These are phyloP conservation scores for Aspergillus novoparasiticus DNA, from an alignment of 2,329 filamentous ascomycete genomes.

Conservation along the genomic window DNA sequence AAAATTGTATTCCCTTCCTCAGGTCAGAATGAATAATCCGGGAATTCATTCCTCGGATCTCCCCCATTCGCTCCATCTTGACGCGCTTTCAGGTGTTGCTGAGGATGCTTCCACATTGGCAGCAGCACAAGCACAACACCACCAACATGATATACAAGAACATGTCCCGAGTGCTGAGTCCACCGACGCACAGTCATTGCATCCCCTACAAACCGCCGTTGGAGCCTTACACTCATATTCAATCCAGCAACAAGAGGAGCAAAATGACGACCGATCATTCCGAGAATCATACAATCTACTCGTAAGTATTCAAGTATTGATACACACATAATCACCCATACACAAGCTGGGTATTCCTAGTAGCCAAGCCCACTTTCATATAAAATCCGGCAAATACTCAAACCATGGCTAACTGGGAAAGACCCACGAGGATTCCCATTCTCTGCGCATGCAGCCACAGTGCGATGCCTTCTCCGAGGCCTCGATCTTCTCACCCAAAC, in stretches of 20 bases:
- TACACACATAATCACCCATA: neutral
- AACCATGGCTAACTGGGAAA: constrained; percentile 6
- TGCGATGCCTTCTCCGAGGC: constrained; percentile 15
- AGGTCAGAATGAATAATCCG: constrained; percentile 29
- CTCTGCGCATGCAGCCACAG: constrained; percentile 23
- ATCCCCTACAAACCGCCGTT: constrained; percentile 27
- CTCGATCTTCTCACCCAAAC: constrained; percentile 26
- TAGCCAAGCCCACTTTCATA: neutral
- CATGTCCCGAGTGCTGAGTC: constrained; percentile 21
- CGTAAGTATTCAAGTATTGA: constrained; percentile 1
- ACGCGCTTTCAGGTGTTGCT: constrained; percentile 25
- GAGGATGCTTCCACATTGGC: constrained; percentile 26
- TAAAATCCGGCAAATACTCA: neutral
- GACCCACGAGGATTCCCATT: constrained; percentile 16
- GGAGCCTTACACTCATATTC: constrained; percentile 24
- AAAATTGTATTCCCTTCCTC: neutral
- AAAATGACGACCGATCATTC: constrained; percentile 16
- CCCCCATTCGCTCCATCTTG: constrained; percentile 24
- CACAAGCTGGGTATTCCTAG: neutral
- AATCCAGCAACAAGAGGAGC: constrained; percentile 15
- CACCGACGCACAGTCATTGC: constrained; percentile 29
- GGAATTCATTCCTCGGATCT: constrained; percentile 20
- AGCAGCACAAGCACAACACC: constrained; percentile 13
- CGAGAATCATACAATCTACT: constrained; percentile 23
- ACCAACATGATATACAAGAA: constrained; percentile 19